Conservation (phyloP, 192 early-diverging fungal genomes). For the Allomyces javanicus region DNA sequence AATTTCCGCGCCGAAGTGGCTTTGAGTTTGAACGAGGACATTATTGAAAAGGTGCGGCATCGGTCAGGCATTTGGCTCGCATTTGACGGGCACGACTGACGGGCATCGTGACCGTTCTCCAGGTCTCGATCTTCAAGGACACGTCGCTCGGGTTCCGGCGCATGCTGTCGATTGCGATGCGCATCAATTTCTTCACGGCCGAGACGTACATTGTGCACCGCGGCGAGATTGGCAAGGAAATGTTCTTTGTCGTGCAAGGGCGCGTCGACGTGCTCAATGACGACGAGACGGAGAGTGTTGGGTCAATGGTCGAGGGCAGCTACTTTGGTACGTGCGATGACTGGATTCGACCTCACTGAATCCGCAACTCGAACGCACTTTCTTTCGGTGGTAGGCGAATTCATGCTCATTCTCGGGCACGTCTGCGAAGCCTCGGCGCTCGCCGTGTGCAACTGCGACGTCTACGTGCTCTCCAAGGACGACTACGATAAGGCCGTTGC, state of each 20-base stretch:
- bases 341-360: not conserved
- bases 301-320: conserved; percentile 25
- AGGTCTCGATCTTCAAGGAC: conserved; percentile 22
- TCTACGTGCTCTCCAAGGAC: conserved; percentile 23
- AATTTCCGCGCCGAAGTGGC: conserved; percentile 31
- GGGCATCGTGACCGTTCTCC: not conserved
- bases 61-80: not conserved
- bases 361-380: not conserved
- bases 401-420: conserved; percentile 21
- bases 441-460: conserved; percentile 29
- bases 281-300: conserved; percentile 14
- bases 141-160: conserved; percentile 24
- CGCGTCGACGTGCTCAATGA: conserved; percentile 24
- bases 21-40: conserved; percentile 25
- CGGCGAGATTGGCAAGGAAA: conserved; percentile 24
- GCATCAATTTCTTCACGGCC: conserved; percentile 27
- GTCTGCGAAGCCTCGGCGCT: conserved; percentile 24
- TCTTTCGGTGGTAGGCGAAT: conserved; percentile 18
- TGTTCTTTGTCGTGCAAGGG: conserved; percentile 32
- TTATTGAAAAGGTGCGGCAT: conserved; percentile 24
- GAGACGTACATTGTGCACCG: conserved; percentile 27
- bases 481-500: conserved; percentile 19
- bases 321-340: conserved; percentile 18
- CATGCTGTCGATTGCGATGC: conserved; percentile 27
- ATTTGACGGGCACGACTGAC: not conserved